These are phyloP conservation scores for Xylariales sp. DNA, from an alignment of 2,329 filamentous ascomycete genomes.

Conservation along the genomic window DNA sequence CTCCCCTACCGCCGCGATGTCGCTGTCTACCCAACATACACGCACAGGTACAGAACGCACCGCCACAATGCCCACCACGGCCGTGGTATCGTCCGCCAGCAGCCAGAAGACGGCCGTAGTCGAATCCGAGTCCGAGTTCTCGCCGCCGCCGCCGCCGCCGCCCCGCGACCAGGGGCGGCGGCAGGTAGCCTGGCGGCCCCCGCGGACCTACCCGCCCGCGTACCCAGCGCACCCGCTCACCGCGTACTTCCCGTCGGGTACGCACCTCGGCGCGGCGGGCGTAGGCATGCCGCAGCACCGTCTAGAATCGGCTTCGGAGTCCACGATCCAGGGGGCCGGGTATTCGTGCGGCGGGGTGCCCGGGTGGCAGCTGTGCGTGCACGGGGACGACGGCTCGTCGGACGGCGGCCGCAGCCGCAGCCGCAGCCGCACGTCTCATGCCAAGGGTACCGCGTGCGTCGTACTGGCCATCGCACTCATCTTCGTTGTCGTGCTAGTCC, in stretches of 20 bases:
- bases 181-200: too few species aligned
- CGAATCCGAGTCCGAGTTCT: conserved; percentile 1
- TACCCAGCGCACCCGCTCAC: background rate
- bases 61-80: background rate
- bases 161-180: too few species aligned
- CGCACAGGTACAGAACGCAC: background rate
- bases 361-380: background rate
- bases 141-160: too few species aligned
- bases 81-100: conserved; percentile 14
- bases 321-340: background rate
- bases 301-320: background rate
- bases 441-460: conserved; percentile 24
- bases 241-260: background rate
- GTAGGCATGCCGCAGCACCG: background rate
- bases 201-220: background rate
- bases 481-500: conserved; percentile 24
- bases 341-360: background rate
- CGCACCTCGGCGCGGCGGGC: background rate
- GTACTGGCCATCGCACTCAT: conserved; percentile 12
- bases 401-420: too few species aligned
- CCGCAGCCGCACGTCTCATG: background rate
- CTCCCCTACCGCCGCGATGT: conserved; percentile 5
- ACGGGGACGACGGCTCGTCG: background rate
- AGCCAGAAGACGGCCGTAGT: conserved; percentile 6
- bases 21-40: background rate